Base-by-base conservation (phyloP, 345 rosid species). In the Viola odorata region DNA sequence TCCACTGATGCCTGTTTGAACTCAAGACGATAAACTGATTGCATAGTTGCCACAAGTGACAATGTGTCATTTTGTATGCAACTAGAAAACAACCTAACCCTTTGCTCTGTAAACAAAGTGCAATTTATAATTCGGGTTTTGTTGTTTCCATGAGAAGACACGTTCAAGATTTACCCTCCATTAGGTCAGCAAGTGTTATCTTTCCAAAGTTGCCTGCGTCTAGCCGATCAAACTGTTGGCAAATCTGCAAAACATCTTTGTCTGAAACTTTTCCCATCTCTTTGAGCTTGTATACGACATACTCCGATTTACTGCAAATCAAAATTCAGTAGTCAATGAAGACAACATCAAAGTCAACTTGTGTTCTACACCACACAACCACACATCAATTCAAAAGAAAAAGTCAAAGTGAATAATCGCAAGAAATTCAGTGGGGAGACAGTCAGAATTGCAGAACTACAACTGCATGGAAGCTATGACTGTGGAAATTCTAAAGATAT, bases 221-320 rank as follows among this genome's bases (percentile, higher is more conserved):
- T 37, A 91, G 77, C 80, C 77, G 73, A 45, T 84, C 95, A 69
- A 91, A 86, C 71, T 77, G 82, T 52, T 66, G 38, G 51, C 77
- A 74, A 12, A 91, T 82, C 74, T 68, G 85, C 54, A 66, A 37
- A 50, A 85, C 66, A 71, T 91, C 97, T 47, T 80, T 84, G 49
- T 84, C 85, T 3, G 89, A 67, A 56, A 88, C 73, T 75, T 80
- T 83, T 23, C 74, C 85, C 91, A 88, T 84, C 75, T 83, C 86
- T 77, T 79, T 86, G 50, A 88, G 84, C 81, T 84, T 84, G 88
- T 86, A 88, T 75, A 91, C 76, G 11, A 81, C 86, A 64, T 70
- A 91, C 70, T 89, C 96, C 10, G 88, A 78, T 75, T 82, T 84
- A 65, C 95, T 85, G 78, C 72, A 45, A 64, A 42, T 51, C 13